Evolutionary conservation across 2,329 filamentous ascomycete genomes (phyloP).

Genomic region (Diaporthe citriasiana): DNA sequence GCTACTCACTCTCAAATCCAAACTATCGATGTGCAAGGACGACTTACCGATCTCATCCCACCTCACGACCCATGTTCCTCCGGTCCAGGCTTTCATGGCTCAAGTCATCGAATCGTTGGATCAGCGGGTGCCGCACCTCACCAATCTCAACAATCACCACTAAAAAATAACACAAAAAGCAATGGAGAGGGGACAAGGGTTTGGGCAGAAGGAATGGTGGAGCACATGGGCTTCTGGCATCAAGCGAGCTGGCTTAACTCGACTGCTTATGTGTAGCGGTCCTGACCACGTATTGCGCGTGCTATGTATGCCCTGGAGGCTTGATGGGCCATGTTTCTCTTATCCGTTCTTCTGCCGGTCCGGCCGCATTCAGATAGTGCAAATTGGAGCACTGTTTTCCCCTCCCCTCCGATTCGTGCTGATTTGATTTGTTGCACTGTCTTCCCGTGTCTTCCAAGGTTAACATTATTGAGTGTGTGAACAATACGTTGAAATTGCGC

Average conservation of each 20-base stretch:
- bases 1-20: background rate
- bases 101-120: background rate
- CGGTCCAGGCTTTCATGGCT: background rate
- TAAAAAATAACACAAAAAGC: conserved; percentile 11
- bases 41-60: background rate
- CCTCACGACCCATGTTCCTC: background rate
- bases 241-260: background rate
- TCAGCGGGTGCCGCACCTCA: background rate
- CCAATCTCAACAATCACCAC: background rate
- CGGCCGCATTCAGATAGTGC: conserved; percentile 13
- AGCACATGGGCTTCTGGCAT: background rate
- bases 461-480: background rate
- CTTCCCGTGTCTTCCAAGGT: background rate
- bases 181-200: conserved; percentile 22
- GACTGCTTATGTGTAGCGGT: background rate
- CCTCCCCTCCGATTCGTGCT: background rate
- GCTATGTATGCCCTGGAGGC: background rate
- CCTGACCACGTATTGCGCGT: background rate
- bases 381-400: conserved; percentile 30
- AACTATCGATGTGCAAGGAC: background rate
- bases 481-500: background rate
- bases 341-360: background rate
- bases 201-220: background rate
- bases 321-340: background rate
- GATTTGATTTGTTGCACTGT: background rate